A percentile compares a stretch with the other conserved stretches of the same genome.
phyloP scores from a whole-genome alignment of 2,329 filamentous ascomycete genomes.

The Ascochyta clinopodiicola region DNA sequence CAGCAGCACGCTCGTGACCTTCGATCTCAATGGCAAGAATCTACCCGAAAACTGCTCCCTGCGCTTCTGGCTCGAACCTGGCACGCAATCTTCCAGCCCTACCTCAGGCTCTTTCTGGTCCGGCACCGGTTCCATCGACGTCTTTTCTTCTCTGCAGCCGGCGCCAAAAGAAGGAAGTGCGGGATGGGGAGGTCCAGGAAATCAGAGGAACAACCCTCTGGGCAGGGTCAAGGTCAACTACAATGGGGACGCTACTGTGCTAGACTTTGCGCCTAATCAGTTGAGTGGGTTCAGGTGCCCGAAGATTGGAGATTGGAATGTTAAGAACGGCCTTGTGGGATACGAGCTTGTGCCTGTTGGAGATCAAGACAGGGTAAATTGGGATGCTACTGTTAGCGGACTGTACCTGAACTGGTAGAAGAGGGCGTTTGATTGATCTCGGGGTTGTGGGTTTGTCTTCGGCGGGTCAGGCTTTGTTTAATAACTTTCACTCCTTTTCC shows the following conservation, averaged over 20 bases:
- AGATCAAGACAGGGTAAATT: constrained; percentile 16
- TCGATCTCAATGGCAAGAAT: constrained; percentile 10
- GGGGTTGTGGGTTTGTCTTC: too few relatives aligned
- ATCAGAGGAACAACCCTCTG: constrained; percentile 17
- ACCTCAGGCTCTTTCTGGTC: background rate
- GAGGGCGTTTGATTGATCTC: background rate
- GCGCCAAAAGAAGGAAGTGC: constrained; percentile 7
- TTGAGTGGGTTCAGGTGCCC: constrained; percentile 16
- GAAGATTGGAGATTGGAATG: constrained; percentile 2
- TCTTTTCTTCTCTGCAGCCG: constrained; percentile 16
- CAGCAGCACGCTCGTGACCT: constrained; percentile 22
- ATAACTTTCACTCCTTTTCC: background rate
- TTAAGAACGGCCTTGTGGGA: constrained; percentile 10
- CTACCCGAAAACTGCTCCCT: constrained; percentile 13
- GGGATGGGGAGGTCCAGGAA: constrained; percentile 21
- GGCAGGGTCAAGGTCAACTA: constrained; percentile 10
- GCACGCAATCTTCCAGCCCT: background rate
- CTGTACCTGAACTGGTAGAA: constrained; percentile 12
- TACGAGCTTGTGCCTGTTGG: constrained; percentile 23
- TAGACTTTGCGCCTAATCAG: constrained; percentile 5
- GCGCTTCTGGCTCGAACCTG: constrained; percentile 19
- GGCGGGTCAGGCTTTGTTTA: background rate
- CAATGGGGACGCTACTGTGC: constrained; percentile 1
- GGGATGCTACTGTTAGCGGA: constrained; percentile 17
- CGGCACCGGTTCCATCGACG: constrained; percentile 15